Evolutionary conservation across 2,329 filamentous ascomycete genomes (phyloP), one percentile per base, ranked within the genome.

Genomic region (Fusarium napiforme): DNA sequence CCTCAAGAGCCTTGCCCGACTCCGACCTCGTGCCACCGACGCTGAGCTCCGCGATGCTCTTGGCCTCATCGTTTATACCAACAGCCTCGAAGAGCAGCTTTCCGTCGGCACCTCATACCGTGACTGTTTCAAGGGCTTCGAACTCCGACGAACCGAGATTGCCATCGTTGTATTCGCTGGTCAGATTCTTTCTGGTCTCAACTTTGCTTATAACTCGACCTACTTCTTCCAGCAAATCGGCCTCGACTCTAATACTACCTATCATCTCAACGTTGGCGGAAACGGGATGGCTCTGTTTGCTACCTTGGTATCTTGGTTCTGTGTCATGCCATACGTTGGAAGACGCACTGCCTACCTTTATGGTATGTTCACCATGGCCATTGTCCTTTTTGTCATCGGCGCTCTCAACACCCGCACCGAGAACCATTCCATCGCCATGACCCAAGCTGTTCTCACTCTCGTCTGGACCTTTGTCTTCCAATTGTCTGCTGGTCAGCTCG

Each of bases 281-380:
- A 84, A 73, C 73, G 81, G 58, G 70, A 85, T 77, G 81, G 84
- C 71, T 71, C 82, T 79, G 80, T 75, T 84, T 7, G 86, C 85
- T 5, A 87, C 84, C 0, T 74, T 86, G 2, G 63, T 82, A 5
- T 85, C 84, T 4, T 88, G 85, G 86, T 64, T 81, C 11, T 58
- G 75, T 15, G 68, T 84, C 43, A 84, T 85, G 81, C 78, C 78
- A 1, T 75, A 81, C 5, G 82, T 86, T 57, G 86, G 86, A 30
- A 82, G 86, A 23, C 82, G 85, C 7, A 82, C 80, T 2, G 79
- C 86, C 7, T 84, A 88, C 60, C 78, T 86, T 28, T 77, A 76
- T 30, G 87, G 87, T n/a, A 82, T 85, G 39, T 81, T 82, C 5
- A 76, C 79, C 30, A 81, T 88, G 82, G 72, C 77, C 62, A 4